Conservation (phyloP, 306 rosid species). For the Albizia julibrissin region DNA sequence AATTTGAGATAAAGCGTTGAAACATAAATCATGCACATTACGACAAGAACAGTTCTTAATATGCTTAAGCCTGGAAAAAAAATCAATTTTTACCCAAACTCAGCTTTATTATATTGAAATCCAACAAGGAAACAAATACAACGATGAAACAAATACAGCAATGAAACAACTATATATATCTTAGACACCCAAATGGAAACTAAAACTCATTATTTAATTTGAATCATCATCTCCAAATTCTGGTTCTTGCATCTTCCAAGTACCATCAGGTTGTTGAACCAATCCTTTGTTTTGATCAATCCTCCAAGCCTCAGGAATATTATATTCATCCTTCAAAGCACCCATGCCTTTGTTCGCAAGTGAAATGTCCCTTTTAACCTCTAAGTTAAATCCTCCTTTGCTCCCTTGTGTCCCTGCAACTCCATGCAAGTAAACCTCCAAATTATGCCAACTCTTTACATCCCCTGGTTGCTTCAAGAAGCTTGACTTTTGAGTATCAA, state of each 20-base stretch:
- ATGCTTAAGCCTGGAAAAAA: no score
- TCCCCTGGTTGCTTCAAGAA: constrained; percentile 45
- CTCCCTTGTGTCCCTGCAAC: constrained; percentile 70
- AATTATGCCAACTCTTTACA: constrained; percentile 47
- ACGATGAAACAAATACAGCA: not conserved
- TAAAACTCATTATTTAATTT: not conserved
- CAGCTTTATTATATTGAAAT: no score
- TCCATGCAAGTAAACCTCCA: constrained; percentile 78
- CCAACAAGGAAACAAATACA: not conserved
- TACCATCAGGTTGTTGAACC: constrained; percentile 62
- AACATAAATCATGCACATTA: no score
- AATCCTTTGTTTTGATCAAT: constrained; percentile 53
- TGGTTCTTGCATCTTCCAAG: constrained; percentile 56
- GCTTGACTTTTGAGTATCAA: constrained; percentile 51
- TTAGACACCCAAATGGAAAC: not conserved
- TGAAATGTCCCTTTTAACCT: constrained; percentile 55
- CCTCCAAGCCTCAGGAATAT: constrained; percentile 55
- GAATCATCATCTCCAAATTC: constrained; percentile 1
- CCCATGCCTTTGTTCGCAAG: constrained; percentile 50
- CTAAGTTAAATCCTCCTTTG: constrained; percentile 55
- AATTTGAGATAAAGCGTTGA: no score
- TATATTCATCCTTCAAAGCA: constrained; percentile 53
- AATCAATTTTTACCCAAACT: not conserved
- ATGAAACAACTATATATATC: not conserved
- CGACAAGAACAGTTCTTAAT: no score